A percentile compares a stretch with the other conserved stretches of the same genome.
Conservation (phyloP, 768 basidiomycete species). For the Pleurotus tuber-regium region DNA sequence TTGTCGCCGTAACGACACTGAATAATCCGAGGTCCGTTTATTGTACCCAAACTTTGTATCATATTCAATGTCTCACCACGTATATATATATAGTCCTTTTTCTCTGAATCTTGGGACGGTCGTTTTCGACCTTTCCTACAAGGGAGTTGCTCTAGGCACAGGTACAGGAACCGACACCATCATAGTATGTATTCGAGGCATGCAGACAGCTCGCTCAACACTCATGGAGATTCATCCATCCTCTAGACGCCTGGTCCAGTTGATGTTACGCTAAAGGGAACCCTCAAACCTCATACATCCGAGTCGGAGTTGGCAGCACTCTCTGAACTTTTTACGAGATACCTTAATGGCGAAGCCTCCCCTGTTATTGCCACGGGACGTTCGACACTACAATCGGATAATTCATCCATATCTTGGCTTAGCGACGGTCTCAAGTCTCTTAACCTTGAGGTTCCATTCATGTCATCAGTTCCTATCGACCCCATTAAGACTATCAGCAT, state of each 20-base stretch:
- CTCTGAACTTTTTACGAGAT: constrained; percentile 66
- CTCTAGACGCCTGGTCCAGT: constrained; percentile 51
- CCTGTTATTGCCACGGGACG: constrained; percentile 58
- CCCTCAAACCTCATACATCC: constrained; percentile 50
- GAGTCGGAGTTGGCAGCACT: constrained; percentile 43
- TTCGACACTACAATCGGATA: constrained; percentile 57
- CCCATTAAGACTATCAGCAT: constrained; percentile 68
- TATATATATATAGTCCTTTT: constrained; percentile 54
- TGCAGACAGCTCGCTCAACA: not conserved
- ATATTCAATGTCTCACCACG: too few relatives aligned
- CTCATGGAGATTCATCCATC: constrained; percentile 6
- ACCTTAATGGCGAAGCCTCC: constrained; percentile 61
- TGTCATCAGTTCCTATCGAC: constrained; percentile 44
- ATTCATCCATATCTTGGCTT: constrained; percentile 62
- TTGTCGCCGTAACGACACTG: constrained; percentile 52
- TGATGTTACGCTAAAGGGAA: constrained; percentile 55
- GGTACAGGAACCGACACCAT: constrained; percentile 50
- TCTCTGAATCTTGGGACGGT: constrained; percentile 67
- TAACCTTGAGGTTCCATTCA: constrained; percentile 62
- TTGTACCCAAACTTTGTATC: too few relatives aligned
- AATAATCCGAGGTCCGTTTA: constrained; percentile 56
- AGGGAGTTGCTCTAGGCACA: constrained; percentile 52
- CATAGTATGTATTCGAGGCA: constrained; percentile 39
- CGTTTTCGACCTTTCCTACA: constrained; percentile 58
- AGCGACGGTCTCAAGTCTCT: constrained; percentile 57